Percentiles rank a stretch among this genome's conserved stretches.
phyloP scores from a whole-genome alignment of 148 eudicot genomes.

The Polygonum aviculare region DNA sequence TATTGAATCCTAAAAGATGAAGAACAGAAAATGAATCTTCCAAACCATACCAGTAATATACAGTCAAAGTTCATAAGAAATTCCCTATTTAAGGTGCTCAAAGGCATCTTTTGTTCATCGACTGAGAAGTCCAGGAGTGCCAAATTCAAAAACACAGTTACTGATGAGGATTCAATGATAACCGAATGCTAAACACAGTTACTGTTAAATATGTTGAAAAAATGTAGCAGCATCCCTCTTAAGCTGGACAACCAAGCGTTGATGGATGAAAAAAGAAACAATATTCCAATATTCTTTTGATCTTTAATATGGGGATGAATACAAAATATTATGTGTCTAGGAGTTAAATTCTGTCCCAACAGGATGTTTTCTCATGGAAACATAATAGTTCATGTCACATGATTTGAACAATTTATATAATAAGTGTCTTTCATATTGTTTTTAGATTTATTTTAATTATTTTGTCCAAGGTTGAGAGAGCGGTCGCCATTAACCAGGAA shows the following conservation, averaged over 20 bases:
- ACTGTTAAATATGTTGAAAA: background rate
- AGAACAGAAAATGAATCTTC: background rate
- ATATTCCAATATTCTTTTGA: background rate
- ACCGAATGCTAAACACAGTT: background rate
- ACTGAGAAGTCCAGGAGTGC: background rate
- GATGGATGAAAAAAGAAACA: background rate
- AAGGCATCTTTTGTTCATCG: background rate
- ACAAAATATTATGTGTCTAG: background rate
- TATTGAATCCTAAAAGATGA: background rate
- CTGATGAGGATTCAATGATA: background rate
- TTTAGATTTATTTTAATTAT: too few species aligned
- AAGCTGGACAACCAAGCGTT: background rate
- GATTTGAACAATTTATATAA: background rate
- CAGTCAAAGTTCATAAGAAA: background rate
- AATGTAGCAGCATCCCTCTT: background rate
- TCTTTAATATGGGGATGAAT: background rate
- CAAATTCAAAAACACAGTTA: background rate
- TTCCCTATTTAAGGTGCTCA: background rate
- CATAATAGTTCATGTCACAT: background rate
- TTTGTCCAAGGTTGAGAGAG: too few species aligned
- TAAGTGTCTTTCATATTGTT: too few species aligned
- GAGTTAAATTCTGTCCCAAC: too few species aligned
- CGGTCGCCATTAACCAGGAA: too few species aligned
- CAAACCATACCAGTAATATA: background rate
- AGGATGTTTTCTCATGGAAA: background rate